Evolutionary conservation across 2,329 filamentous ascomycete species (phyloP).

Genomic region (Aspergillus udagawae): DNA sequence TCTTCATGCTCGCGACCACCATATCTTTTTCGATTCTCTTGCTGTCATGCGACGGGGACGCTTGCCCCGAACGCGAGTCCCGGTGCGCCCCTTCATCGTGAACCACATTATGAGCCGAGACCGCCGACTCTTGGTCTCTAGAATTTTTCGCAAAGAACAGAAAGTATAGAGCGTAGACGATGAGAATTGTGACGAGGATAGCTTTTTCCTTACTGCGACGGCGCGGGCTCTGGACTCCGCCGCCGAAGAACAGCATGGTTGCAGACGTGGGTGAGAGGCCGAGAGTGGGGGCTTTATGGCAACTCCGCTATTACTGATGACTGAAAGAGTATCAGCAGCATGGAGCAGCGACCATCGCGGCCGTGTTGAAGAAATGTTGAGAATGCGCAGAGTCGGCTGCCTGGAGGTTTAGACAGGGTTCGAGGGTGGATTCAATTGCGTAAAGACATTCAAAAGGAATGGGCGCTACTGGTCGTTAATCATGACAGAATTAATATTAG

Average conservation of each 20-base stretch:
- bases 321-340: background rate
- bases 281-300: background rate
- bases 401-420: background rate
- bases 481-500: background rate
- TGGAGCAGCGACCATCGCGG: background rate
- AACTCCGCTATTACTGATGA: background rate
- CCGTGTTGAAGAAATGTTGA: background rate
- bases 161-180: slow-evolving; percentile 30
- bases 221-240: slow-evolving; percentile 31
- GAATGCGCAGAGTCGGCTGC: background rate
- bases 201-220: slow-evolving; percentile 33
- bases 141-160: slow-evolving; percentile 27
- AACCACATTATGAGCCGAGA: slow-evolving; percentile 8
- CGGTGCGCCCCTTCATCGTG: slow-evolving; percentile 8
- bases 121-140: slow-evolving; percentile 5
- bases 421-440: background rate
- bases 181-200: slow-evolving; percentile 30
- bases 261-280: slow-evolving; percentile 35
- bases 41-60: slow-evolving; percentile 14
- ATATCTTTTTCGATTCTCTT: slow-evolving; percentile 26
- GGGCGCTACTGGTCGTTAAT: background rate
- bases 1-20: slow-evolving; percentile 39
- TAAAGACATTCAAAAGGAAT: background rate
- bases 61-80: slow-evolving; percentile 14
- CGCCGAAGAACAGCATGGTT: slow-evolving; percentile 31